Evolutionary conservation across 345 rosid genomes (phyloP).

Genomic region (Kernera saxatilis): DNA sequence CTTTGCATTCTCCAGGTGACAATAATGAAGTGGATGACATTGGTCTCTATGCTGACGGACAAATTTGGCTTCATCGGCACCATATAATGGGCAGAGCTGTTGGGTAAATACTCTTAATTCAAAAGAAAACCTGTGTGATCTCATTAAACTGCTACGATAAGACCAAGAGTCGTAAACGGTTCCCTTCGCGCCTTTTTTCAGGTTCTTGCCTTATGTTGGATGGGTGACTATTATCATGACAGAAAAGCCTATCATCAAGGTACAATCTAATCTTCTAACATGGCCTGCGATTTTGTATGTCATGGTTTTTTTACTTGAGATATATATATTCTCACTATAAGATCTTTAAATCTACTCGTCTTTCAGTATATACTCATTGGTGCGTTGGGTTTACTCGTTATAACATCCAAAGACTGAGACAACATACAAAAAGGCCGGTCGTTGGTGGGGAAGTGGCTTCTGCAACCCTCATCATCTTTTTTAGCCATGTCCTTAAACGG

Average conservation of each 20-base stretch:
- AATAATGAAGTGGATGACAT: slow-evolving; percentile 52
- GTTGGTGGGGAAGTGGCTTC: not conserved
- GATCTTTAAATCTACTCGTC: not conserved
- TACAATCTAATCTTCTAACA: slow-evolving; percentile 24
- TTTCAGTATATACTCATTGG: slow-evolving; percentile 60
- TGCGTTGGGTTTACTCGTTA: slow-evolving; percentile 51
- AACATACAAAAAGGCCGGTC: not conserved
- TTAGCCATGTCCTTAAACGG: not conserved
- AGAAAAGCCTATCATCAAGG: slow-evolving; percentile 77
- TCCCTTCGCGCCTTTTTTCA: slow-evolving; percentile 20
- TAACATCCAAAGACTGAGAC: slow-evolving; percentile 58
- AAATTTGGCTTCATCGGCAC: slow-evolving; percentile 57
- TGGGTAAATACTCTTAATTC: slow-evolving; percentile 44
- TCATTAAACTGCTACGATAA: not conserved
- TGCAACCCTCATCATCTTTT: not conserved
- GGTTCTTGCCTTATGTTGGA: slow-evolving; percentile 78
- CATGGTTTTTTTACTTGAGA: not conserved
- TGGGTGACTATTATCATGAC: slow-evolving; percentile 77
- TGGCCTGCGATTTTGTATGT: not conserved
- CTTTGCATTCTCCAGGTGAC: slow-evolving; percentile 49
- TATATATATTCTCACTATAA: not conserved
- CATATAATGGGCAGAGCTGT: slow-evolving; percentile 80
- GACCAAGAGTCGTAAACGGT: not conserved
- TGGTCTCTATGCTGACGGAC: slow-evolving; percentile 56
- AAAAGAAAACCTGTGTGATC: not conserved